phyloP scores from a whole-genome alignment of 2,329 filamentous ascomycete species.

The Rhynchosporium graminicola region DNA sequence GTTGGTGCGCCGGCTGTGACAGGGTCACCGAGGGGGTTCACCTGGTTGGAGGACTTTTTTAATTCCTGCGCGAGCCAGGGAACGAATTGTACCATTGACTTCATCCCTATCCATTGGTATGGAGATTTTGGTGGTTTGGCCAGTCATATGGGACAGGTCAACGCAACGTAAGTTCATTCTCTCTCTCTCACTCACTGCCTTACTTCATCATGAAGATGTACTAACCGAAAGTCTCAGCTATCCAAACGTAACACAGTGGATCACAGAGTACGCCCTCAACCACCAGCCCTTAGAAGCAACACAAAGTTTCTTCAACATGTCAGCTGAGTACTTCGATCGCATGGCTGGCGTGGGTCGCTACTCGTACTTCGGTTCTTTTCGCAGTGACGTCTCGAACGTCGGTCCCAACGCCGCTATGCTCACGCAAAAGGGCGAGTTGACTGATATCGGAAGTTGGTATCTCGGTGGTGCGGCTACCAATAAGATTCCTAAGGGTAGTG shows the following conservation, averaged over 20 bases:
- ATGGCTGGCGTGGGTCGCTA: conserved; percentile 65
- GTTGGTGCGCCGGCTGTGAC: conserved; percentile 73
- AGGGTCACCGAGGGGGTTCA: conserved; percentile 58
- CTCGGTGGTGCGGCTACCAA: conserved; percentile 53
- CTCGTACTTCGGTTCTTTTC: conserved; percentile 66
- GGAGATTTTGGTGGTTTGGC: conserved; percentile 53
- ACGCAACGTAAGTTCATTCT: conserved; percentile 33
- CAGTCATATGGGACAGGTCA: conserved; percentile 41
- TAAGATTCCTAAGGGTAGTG: conserved; percentile 27
- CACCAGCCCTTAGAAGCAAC: conserved; percentile 57
- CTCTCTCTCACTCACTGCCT: neutral
- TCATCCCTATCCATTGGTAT: conserved; percentile 67
- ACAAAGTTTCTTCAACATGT: conserved; percentile 68
- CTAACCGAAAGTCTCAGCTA: conserved; percentile 42
- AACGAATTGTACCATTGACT: conserved; percentile 61
- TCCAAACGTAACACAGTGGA: conserved; percentile 66
- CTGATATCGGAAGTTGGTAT: conserved; percentile 77
- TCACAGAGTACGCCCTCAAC: conserved; percentile 72
- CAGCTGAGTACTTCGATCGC: conserved; percentile 66
- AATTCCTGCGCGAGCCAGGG: conserved; percentile 56
- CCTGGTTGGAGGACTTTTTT: conserved; percentile 69
- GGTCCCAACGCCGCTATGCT: conserved; percentile 73
- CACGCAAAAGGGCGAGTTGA: conserved; percentile 65
- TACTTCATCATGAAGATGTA: neutral
- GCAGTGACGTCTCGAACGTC: conserved; percentile 69